Evolutionary conservation across 495 filamentous ascomycete species (phyloP).

Genomic region (Hypoxylon cercidicola): DNA sequence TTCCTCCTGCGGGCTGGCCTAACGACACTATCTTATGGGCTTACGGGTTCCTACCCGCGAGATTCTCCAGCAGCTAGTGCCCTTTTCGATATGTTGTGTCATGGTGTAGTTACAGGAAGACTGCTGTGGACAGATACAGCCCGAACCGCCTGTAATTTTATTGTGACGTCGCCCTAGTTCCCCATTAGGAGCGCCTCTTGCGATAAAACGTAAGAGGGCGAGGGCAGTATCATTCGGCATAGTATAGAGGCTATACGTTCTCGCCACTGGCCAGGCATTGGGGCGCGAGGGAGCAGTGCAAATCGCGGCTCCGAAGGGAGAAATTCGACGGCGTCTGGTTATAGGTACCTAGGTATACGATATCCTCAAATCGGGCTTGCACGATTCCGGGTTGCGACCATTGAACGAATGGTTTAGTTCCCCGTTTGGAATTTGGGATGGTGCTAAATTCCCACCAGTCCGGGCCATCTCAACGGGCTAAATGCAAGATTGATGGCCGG

Average conservation of each 20-base stretch:
- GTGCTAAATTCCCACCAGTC: conserved; percentile 10
- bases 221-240: conserved; percentile 4
- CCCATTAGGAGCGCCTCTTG: neutral
- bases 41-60: conserved; percentile 13
- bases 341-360: no score
- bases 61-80: conserved; percentile 32
- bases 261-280: conserved; percentile 4
- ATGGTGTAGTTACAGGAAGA: conserved; percentile 18
- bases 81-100: conserved; percentile 13
- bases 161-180: neutral
- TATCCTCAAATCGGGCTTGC: conserved; percentile 1
- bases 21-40: neutral
- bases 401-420: conserved; percentile 9
- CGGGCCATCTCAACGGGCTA: conserved; percentile 14
- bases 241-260: conserved; percentile 3
- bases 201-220: conserved; percentile 1
- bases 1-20: conserved; percentile 6
- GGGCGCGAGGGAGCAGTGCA: neutral
- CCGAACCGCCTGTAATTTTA: neutral
- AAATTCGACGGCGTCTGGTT: no score
- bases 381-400: conserved; percentile 5
- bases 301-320: neutral
- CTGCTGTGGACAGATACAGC: conserved; percentile 21
- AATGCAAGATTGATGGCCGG: conserved; percentile 23
- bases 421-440: neutral